Evolutionary conservation across 2,329 filamentous ascomycete genomes (phyloP).

Genomic region (Graphilbum sp.): DNA sequence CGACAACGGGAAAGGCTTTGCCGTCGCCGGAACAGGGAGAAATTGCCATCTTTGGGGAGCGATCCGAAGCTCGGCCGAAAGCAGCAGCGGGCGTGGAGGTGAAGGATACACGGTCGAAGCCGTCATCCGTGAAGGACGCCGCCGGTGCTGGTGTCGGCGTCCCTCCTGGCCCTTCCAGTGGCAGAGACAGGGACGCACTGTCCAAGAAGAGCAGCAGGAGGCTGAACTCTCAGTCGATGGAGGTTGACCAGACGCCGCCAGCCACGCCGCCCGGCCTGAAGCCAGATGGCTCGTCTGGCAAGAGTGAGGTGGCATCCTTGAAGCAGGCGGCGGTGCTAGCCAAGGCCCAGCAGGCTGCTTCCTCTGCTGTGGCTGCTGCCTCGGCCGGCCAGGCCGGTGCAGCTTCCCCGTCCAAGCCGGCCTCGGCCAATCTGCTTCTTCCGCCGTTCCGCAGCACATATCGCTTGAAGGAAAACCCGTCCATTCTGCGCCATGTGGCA

Average conservation of each 20-base stretch:
- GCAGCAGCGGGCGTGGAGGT: conserved; percentile 28
- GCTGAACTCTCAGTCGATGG: conserved; percentile 29
- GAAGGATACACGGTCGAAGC: conserved; percentile 19
- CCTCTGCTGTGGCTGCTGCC: conserved; percentile 22
- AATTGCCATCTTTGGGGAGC: conserved; percentile 40
- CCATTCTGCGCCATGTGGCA: conserved; percentile 50
- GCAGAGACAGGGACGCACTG: conserved; percentile 11
- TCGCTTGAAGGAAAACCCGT: conserved; percentile 47
- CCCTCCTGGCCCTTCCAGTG: neutral
- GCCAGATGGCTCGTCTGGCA: conserved; percentile 13
- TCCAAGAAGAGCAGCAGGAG: conserved; percentile 34
- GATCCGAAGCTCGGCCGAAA: conserved; percentile 37
- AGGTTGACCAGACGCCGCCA: conserved; percentile 23
- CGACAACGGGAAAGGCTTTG: conserved; percentile 15
- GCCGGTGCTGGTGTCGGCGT: neutral
- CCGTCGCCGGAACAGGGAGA: conserved; percentile 25
- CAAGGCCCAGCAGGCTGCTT: conserved; percentile 4
- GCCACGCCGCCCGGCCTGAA: conserved; percentile 19
- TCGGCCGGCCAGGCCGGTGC: conserved; percentile 22
- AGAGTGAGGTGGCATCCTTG: conserved; percentile 9
- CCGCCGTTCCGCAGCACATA: conserved; percentile 58
- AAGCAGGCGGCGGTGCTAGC: neutral
- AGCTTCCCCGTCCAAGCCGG: conserved; percentile 16
- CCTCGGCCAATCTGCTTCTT: conserved; percentile 45
- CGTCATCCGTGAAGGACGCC: conserved; percentile 16